A percentile compares a stretch with the other conserved stretches of the same genome.
Evolutionary conservation across 352 stramenopile genomes (phyloP).

Genomic region (Phytophthora boehmeriae): DNA sequence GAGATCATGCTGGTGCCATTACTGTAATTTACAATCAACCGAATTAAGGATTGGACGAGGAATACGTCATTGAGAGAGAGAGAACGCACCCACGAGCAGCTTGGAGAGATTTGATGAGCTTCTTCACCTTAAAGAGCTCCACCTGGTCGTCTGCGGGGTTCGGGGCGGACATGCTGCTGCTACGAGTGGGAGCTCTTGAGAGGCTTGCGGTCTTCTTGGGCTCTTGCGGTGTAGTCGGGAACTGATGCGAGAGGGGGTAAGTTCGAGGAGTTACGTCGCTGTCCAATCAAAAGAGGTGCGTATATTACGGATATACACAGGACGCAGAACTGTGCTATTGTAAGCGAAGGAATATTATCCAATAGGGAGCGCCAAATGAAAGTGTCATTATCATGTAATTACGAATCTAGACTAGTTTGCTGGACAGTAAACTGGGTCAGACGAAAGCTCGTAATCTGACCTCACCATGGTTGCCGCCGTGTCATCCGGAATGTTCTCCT

Average conservation of each 20-base stretch:
- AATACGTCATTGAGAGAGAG: background rate
- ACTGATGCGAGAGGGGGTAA: slow-evolving; percentile 5
- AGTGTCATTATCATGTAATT: too few species aligned
- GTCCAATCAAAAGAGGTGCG: slow-evolving; percentile 21
- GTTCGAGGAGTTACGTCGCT: slow-evolving; percentile 9
- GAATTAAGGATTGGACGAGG: slow-evolving; percentile 1
- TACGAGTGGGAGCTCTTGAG: too few species aligned
- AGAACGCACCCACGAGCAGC: slow-evolving; percentile 82
- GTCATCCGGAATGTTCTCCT: slow-evolving; percentile 12
- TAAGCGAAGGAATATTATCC: too few species aligned
- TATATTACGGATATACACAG: too few species aligned
- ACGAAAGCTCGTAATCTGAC: too few species aligned
- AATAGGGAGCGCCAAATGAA: too few species aligned
- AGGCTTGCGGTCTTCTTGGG: slow-evolving; percentile 9
- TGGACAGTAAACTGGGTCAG: too few species aligned
- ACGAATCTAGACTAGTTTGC: too few species aligned
- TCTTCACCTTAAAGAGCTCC: slow-evolving; percentile 99
- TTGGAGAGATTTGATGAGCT: slow-evolving; percentile 99
- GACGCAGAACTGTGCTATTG: too few species aligned
- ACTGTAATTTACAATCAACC: slow-evolving; percentile 39
- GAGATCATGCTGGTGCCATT: slow-evolving; percentile 99
- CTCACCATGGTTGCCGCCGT: background rate
- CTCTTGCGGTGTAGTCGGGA: slow-evolving; percentile 5
- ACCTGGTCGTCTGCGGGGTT: slow-evolving; percentile 92
- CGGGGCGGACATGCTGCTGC: slow-evolving; percentile 34